A percentile compares a stretch with the other conserved stretches of the same genome.
Evolutionary conservation across 768 basidiomycete species (phyloP).

Genomic region (Saitozyma podzolica): DNA sequence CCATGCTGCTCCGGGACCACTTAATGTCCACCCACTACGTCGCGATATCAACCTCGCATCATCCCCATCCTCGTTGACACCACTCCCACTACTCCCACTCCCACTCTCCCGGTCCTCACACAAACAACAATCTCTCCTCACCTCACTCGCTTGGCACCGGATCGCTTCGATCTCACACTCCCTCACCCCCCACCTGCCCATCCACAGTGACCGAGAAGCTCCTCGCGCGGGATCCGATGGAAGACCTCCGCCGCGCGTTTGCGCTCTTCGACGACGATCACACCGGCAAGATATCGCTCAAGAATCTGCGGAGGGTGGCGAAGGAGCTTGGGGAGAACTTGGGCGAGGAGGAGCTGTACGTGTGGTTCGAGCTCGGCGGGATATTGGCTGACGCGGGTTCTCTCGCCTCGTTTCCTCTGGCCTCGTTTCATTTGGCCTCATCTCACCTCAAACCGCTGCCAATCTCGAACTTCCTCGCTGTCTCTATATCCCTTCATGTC

Average conservation of each 20-base stretch:
- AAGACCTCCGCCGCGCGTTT: conserved; percentile 94
- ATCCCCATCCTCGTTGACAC: too few relatives aligned
- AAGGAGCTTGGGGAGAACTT: conserved; percentile 94
- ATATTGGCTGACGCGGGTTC: background rate
- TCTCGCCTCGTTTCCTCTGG: background rate
- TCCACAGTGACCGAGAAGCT: conserved; percentile 86
- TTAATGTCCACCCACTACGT: too few relatives aligned
- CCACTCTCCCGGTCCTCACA: too few relatives aligned
- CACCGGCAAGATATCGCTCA: conserved; percentile 88
- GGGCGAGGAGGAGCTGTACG: conserved; percentile 95
- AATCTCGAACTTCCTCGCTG: background rate
- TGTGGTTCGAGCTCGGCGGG: conserved; percentile 26
- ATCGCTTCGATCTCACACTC: background rate
- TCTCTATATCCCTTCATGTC: too few relatives aligned
- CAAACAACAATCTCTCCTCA: background rate
- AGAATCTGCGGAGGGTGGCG: conserved; percentile 87
- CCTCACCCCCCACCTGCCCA: background rate
- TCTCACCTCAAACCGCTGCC: background rate
- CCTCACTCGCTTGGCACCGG: background rate
- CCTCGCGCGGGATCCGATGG: conserved; percentile 89
- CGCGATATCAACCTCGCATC: too few relatives aligned
- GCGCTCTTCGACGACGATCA: conserved; percentile 94
- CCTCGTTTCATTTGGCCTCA: background rate
- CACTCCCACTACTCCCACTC: too few relatives aligned
- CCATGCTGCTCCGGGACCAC: too few relatives aligned